Evolutionary conservation across 1,284 basidiomycete species (phyloP).

Genomic region (Pseudozyma flocculosa): DNA sequence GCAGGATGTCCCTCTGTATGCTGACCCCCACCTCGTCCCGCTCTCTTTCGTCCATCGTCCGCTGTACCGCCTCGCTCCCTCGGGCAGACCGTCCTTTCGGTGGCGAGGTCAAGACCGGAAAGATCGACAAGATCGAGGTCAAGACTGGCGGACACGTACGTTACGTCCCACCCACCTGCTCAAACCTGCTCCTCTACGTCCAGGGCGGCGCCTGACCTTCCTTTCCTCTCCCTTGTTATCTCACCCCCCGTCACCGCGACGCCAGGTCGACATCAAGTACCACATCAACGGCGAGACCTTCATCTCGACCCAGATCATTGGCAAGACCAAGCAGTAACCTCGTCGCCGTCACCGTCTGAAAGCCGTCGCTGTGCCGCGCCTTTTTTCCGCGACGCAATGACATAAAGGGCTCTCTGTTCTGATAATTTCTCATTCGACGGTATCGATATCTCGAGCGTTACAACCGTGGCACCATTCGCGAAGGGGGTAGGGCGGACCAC

Average conservation of each 20-base stretch:
- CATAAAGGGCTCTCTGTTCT: too few relatives aligned
- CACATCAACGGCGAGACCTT: slow-evolving; percentile 48
- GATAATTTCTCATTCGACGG: too few relatives aligned
- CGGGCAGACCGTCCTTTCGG: slow-evolving; percentile 52
- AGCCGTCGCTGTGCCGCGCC: too few relatives aligned
- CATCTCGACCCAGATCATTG: slow-evolving; percentile 48
- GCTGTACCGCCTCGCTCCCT: too few relatives aligned
- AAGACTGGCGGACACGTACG: slow-evolving; percentile 51
- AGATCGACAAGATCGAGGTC: slow-evolving; percentile 52
- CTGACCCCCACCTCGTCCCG: too few relatives aligned
- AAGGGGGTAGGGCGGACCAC: too few relatives aligned
- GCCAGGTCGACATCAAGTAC: slow-evolving; percentile 52
- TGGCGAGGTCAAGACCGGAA: slow-evolving; percentile 48
- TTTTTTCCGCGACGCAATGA: too few relatives aligned
- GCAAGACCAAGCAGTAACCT: slow-evolving; percentile 24
- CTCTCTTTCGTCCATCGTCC: too few relatives aligned
- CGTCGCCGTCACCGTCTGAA: neutral
- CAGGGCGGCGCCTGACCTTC: slow-evolving; percentile 1
- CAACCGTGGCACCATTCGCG: too few relatives aligned
- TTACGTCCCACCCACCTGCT: slow-evolving; percentile 1
- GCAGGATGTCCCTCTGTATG: too few relatives aligned
- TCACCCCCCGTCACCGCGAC: neutral
- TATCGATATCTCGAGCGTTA: too few relatives aligned
- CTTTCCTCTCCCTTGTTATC: neutral
- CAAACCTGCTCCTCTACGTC: too few relatives aligned